phyloP scores from a whole-genome alignment of 2,329 filamentous ascomycete species.

The Paecilomyces variotii region DNA sequence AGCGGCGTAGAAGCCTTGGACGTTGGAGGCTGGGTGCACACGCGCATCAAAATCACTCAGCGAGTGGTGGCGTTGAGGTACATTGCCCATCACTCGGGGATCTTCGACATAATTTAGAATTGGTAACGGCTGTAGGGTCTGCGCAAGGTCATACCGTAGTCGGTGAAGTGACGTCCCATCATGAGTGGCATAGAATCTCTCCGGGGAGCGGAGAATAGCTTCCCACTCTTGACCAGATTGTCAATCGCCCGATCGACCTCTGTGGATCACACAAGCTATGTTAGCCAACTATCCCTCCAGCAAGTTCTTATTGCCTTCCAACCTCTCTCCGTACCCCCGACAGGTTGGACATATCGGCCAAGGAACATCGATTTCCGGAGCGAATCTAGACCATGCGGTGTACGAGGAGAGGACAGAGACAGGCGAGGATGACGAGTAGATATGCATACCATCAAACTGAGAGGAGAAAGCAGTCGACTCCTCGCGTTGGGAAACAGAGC shows the following conservation, averaged over 20 bases:
- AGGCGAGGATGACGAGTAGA: constrained; percentile 2
- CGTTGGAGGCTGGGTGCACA: constrained; percentile 65
- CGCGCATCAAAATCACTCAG: constrained; percentile 76
- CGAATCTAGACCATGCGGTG: not conserved
- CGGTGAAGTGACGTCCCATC: constrained; percentile 50
- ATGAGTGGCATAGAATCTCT: constrained; percentile 71
- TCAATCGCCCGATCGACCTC: constrained; percentile 95
- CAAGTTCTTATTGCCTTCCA: not conserved
- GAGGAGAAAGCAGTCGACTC: constrained; percentile 72
- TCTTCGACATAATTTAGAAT: constrained; percentile 44
- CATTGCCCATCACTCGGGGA: constrained; percentile 57
- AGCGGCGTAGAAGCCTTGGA: constrained; percentile 88
- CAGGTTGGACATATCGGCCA: not conserved
- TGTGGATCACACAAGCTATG: constrained; percentile 32
- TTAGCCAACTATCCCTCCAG: constrained; percentile 14
- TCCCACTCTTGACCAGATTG: constrained; percentile 93
- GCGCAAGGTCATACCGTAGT: constrained; percentile 47
- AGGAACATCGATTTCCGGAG: not conserved
- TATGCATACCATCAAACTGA: constrained; percentile 77
- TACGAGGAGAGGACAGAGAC: not conserved
- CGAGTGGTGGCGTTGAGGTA: constrained; percentile 69
- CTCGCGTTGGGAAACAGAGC: constrained; percentile 64
- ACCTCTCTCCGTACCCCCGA: not conserved
- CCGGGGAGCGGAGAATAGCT: constrained; percentile 68
- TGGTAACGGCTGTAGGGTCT: constrained; percentile 12